Percentiles rank a stretch among this genome's conserved stretches.
These are phyloP conservation scores for Ustilago esculenta DNA, from an alignment of 1,284 basidiomycete genomes.

Conservation along the genomic window DNA sequence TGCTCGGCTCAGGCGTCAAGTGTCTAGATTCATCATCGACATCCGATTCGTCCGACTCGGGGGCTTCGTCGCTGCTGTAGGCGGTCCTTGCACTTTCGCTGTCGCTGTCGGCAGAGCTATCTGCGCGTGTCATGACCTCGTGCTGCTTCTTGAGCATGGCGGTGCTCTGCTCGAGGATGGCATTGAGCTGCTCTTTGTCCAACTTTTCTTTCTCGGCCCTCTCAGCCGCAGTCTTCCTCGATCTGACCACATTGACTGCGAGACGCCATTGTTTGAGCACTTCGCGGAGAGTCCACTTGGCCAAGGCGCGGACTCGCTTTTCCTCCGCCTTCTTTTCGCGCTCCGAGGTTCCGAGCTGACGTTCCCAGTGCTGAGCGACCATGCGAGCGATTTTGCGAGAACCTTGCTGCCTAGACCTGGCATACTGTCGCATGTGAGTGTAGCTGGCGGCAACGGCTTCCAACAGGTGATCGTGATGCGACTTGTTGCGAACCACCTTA, in stretches of 20 bases:
- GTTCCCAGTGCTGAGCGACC: constrained; percentile 82
- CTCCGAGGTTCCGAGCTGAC: constrained; percentile 73
- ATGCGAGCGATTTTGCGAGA: constrained; percentile 74
- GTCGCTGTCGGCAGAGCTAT: constrained; percentile 21
- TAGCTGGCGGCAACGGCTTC: constrained; percentile 39
- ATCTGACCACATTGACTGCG: constrained; percentile 83
- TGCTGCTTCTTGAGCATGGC: constrained; percentile 80
- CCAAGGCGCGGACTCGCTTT: constrained; percentile 75
- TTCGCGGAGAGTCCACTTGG: constrained; percentile 77
- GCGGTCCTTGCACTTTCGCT: constrained; percentile 38
- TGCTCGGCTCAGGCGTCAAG: constrained; percentile 26
- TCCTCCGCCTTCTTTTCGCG: constrained; percentile 76
- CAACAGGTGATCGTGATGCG: constrained; percentile 52
- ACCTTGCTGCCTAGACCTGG: constrained; percentile 65
- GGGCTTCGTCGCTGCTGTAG: constrained; percentile 34
- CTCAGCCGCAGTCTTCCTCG: constrained; percentile 73
- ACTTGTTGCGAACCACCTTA: constrained; percentile 28
- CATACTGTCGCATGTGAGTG: constrained; percentile 51
- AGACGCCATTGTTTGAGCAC: constrained; percentile 87
- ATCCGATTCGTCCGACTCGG: constrained; percentile 20
- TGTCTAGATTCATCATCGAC: constrained; percentile 19
- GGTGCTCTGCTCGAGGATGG: constrained; percentile 87
- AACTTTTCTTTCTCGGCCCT: constrained; percentile 76
- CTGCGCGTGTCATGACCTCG: constrained; percentile 56
- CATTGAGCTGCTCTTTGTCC: constrained; percentile 86